Conservation (phyloP, 768 basidiomycete genomes). For the Leccinum subgranulosum region DNA sequence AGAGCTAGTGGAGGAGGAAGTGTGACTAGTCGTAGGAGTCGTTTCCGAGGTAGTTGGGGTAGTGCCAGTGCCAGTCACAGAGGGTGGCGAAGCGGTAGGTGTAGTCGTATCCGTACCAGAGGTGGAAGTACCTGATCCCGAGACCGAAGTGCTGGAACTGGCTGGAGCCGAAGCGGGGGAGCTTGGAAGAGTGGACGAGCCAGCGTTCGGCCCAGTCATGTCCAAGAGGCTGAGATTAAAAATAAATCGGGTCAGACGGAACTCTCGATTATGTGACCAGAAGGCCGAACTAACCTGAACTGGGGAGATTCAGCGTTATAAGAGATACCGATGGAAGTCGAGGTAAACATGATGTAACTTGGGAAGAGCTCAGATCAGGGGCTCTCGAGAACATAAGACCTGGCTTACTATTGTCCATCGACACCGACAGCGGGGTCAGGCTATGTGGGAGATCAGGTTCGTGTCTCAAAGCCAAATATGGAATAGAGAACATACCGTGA, state of each 20-base stretch:
- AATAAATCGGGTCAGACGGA: not conserved
- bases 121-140: conserved; percentile 17
- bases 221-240: conserved; percentile 41
- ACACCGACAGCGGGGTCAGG: conserved; percentile 55
- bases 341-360: conserved; percentile 63
- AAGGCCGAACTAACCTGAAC: conserved; percentile 45
- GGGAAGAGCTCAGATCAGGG: conserved; percentile 1
- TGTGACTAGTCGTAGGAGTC: not conserved
- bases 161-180: conserved; percentile 10
- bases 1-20: not conserved
- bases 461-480: not conserved
- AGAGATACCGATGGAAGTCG: conserved; percentile 20
- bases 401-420: conserved; percentile 52
- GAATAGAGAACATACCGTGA: conserved; percentile 41
- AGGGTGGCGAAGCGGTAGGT: conserved; percentile 15
- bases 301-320: conserved; percentile 49
- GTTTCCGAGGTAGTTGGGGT: not conserved
- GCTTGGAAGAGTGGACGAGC: conserved; percentile 11
- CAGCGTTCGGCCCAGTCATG: conserved; percentile 52
- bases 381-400: not conserved
- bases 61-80: conserved; percentile 31
- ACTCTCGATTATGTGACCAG: not conserved
- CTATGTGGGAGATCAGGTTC: conserved; percentile 29
- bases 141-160: not conserved
- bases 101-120: not conserved